Evolutionary conservation across 2,329 filamentous ascomycete genomes (phyloP).

Genomic region (Colletotrichum liriopes): DNA sequence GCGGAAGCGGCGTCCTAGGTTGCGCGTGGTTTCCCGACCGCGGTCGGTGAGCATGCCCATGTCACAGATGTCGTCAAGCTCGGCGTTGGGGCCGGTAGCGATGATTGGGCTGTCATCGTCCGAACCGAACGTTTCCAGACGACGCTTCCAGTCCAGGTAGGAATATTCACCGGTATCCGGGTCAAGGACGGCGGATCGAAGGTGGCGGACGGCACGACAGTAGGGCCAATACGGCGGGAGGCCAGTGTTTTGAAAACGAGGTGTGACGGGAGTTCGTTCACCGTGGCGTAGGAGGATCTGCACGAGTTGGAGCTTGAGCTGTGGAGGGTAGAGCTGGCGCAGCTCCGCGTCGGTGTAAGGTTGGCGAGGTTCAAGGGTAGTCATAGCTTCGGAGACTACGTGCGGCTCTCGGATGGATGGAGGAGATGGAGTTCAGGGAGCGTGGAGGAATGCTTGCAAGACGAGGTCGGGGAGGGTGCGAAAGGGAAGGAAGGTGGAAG

Average conservation of each 20-base stretch:
- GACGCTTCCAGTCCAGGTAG: slow-evolving; percentile 75
- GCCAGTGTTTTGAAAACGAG: slow-evolving; percentile 87
- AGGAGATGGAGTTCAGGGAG: slow-evolving; percentile 19
- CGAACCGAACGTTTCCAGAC: slow-evolving; percentile 85
- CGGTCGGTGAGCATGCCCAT: slow-evolving; percentile 83
- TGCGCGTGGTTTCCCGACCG: slow-evolving; percentile 80
- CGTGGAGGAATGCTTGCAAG: slow-evolving; percentile 33
- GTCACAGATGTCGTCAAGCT: slow-evolving; percentile 87
- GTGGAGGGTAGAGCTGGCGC: slow-evolving; percentile 82
- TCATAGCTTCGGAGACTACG: slow-evolving; percentile 70
- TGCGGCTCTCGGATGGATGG: slow-evolving; percentile 7
- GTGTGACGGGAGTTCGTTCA: slow-evolving; percentile 86
- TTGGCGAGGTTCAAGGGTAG: slow-evolving; percentile 79
- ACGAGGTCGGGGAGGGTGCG: slow-evolving; percentile 10
- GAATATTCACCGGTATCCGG: slow-evolving; percentile 58
- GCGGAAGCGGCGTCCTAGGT: slow-evolving; percentile 78
- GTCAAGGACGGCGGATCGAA: slow-evolving; percentile 70
- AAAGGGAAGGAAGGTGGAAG: slow-evolving; percentile 4
- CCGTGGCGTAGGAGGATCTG: slow-evolving; percentile 89
- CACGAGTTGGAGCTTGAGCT: slow-evolving; percentile 87
- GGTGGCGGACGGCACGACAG: slow-evolving; percentile 82
- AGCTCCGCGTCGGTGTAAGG: slow-evolving; percentile 89
- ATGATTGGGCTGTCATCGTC: slow-evolving; percentile 77
- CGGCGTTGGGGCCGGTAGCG: slow-evolving; percentile 76
- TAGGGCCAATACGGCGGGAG: slow-evolving; percentile 88